Base-by-base conservation (phyloP, 805 yeast genomes). In the Candida yuanshanica region DNA sequence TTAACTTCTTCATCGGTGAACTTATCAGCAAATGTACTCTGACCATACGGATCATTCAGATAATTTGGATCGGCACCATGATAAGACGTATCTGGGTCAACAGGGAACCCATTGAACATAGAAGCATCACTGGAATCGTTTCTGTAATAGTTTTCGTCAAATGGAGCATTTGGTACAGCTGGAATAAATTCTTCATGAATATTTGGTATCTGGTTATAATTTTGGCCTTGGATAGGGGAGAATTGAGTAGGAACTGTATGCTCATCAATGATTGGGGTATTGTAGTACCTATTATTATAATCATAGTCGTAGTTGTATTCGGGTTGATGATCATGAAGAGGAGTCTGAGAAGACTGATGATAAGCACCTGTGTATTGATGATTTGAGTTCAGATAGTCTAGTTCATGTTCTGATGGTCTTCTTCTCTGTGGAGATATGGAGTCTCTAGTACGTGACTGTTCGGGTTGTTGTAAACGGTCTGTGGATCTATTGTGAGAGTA, bases 191-290 rank as follows among this genome's bases (percentile, higher is more conserved):
- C 31, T 27, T 26, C 29, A 26, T 12, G 29, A 4, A 53, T 46
- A 5, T 51, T 26, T 13, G 56, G 57, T 8, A 50, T 34, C 8
- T 38, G 35, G 4, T 35, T 37, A 20, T 42, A 51, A 13, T 35
- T 37, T 20, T 39, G 40, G 9, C 52, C 53, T 26, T 49, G 53
- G 18, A 53, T 50, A 3, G 59, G 54, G 6, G 58, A 51, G 41
- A 44, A 55, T 42, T 52, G 59, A n/a, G 56, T 22, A 8, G 45
- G 38, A 6, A 6, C 16, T 7, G 24, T 10, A n/a, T 26, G 20
- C 17, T 41, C 22, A 8, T 37, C 39, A 8, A 22, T 22, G 5
- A 39, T n/a, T 27, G 46, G 46, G 18, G 34, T 43, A 20, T 29
- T 39, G 20, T 43, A 43, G 36, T 37, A 43, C 31, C 41, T 37